Evolutionary conservation across 495 filamentous ascomycete species (phyloP).

Genomic region (Aspergillus heteromorphus): DNA sequence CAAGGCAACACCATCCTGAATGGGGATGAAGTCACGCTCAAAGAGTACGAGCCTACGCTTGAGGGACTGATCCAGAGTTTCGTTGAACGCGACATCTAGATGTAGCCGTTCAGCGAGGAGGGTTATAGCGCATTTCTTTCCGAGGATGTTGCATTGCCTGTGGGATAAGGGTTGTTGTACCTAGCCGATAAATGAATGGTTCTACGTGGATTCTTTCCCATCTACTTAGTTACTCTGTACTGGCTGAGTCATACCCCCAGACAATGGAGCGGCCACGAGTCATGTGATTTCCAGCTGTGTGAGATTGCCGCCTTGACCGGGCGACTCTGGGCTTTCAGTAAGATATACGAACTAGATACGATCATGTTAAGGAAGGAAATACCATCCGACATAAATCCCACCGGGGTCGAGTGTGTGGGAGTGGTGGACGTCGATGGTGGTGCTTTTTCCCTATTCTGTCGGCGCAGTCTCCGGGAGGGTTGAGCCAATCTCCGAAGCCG

Average conservation of each 20-base stretch:
- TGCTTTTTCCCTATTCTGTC: background rate
- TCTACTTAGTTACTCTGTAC: too few species aligned
- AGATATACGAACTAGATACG: too few species aligned
- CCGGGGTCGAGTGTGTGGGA: background rate
- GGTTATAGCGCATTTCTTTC: background rate
- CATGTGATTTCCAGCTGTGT: background rate
- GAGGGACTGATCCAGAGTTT: conserved; percentile 90
- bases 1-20: conserved; percentile 82
- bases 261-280: background rate
- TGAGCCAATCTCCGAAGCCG: background rate
- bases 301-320: background rate
- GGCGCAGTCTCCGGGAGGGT: background rate
- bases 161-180: background rate
- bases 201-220: too few species aligned
- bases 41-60: conserved; percentile 81
- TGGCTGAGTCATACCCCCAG: too few species aligned
- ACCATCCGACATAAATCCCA: background rate
- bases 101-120: background rate
- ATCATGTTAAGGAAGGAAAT: background rate
- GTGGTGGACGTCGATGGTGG: background rate
- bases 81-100: conserved; percentile 66
- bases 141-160: background rate
- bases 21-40: conserved; percentile 69
- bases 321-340: background rate
- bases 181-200: background rate